Base-by-base conservation (phyloP, 352 stramenopile species). In the Globisporangium acanthophoron region DNA sequence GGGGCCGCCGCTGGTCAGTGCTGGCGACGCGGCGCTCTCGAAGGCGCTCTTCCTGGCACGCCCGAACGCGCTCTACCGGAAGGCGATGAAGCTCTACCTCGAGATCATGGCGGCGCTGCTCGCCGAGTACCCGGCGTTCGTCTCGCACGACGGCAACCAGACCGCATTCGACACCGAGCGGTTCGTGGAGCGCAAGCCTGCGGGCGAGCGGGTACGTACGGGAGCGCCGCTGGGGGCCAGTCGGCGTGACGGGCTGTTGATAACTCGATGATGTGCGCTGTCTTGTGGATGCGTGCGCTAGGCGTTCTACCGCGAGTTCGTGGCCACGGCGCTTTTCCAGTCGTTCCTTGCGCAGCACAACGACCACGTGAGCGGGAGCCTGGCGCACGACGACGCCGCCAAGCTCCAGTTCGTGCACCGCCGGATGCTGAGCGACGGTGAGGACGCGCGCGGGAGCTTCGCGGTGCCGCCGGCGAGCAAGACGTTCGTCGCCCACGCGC, bases 371-470 rank as follows among this genome's bases (percentile, higher is more conserved):
- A 62, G 54, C n/a, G 60, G 70, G 0, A 41, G 51, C 2, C 15
- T 81, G 20, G 13, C 64, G 4, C 39, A 65, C 35, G 72, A 81
- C 31, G 67, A 76, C 15, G 70, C 65, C 0, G 50, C 64, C n/a
- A 76, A 76, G 35, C 64, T 78, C 27, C 62, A 76, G 21, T 78
- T 73, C 39, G 64, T 81, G 40, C 67, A 73, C 52, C 57, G 66
- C 8, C 66, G 53, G 12, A 49, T 81, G 39, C 40, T 78, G 6
- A 65, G 46, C 43, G 58, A 21, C 60, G 41, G 24, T 5, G 37
- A 18, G 21, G 60, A 55, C 46, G 46, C 45, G 52, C 54, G 24
- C 27, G 55, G 37, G 44, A 76, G 31, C 58, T 48, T 62, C 20
- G 35, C 50, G 6, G 54, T 15, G 24, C 41, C 40, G 1, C 27